Evolutionary conservation across 805 yeast genomes (phyloP).

Genomic region (Yarrowia sp.): DNA sequence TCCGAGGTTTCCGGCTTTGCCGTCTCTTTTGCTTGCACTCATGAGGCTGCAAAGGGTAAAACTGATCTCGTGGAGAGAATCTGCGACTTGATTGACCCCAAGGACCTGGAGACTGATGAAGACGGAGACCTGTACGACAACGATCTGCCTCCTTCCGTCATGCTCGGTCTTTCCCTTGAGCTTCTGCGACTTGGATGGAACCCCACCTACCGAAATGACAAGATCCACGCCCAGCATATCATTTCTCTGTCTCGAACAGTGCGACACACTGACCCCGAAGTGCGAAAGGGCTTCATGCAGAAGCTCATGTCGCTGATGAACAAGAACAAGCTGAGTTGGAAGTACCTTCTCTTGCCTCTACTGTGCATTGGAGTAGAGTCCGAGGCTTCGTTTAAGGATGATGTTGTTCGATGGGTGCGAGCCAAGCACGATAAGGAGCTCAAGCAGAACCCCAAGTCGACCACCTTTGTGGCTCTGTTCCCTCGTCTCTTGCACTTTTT

Average conservation of each 20-base stretch:
- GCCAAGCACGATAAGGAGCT: slow-evolving; percentile 56
- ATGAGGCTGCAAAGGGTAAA: slow-evolving; percentile 9
- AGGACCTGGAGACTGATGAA: slow-evolving; percentile 20
- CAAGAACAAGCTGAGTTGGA: slow-evolving; percentile 58
- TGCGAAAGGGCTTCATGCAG: slow-evolving; percentile 22
- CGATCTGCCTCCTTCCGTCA: slow-evolving; percentile 57
- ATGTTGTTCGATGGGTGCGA: slow-evolving; percentile 72
- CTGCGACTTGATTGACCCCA: slow-evolving; percentile 23
- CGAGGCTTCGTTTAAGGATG: slow-evolving; percentile 55
- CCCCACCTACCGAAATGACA: slow-evolving; percentile 51
- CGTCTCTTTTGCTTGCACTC: slow-evolving; percentile 16
- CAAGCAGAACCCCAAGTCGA: slow-evolving; percentile 51
- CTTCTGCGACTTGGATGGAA: slow-evolving; percentile 21
- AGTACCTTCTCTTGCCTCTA: slow-evolving; percentile 70
- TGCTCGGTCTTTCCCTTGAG: slow-evolving; percentile 14
- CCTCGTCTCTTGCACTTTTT: slow-evolving; percentile 72
- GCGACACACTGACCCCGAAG: slow-evolving; percentile 17
- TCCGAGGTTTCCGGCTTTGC: slow-evolving; percentile 6
- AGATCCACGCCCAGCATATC: slow-evolving; percentile 58
- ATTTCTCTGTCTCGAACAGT: slow-evolving; percentile 30
- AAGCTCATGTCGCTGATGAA: slow-evolving; percentile 26
- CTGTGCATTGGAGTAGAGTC: slow-evolving; percentile 79
- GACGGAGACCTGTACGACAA: slow-evolving; percentile 56
- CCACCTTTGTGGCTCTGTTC: slow-evolving; percentile 69
- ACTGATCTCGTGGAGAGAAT: slow-evolving; percentile 4